A percentile compares a stretch with the other conserved stretches of the same genome.
These are phyloP conservation scores for Euphrasia confusa DNA, from an alignment of 257 asterid genomes.

Conservation along the genomic window DNA sequence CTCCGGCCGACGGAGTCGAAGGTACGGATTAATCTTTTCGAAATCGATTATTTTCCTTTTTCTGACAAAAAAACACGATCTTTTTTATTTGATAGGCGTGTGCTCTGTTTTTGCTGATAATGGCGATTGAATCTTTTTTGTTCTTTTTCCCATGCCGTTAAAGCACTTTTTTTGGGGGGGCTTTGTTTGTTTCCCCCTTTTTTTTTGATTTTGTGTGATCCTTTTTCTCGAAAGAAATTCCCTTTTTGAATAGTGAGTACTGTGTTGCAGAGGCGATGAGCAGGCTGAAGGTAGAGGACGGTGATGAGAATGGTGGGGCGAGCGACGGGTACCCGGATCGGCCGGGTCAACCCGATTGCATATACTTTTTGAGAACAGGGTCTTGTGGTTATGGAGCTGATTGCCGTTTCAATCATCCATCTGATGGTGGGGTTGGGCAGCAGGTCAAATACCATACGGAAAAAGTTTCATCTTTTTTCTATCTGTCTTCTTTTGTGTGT, in stretches of 20 bases:
- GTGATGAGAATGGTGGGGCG: constrained; percentile 36
- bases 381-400: constrained; percentile 61
- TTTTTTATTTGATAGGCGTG: constrained; percentile 24
- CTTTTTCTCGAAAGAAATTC: not conserved
- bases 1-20: constrained; percentile 36
- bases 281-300: constrained; percentile 33
- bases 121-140: constrained; percentile 15
- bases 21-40: constrained; percentile 23
- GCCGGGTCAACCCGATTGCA: constrained; percentile 72
- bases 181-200: not conserved
- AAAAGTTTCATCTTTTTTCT: not conserved
- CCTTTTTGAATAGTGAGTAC: not conserved
- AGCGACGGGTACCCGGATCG: constrained; percentile 56
- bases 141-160: not conserved
- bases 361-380: constrained; percentile 61
- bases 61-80: constrained; percentile 18
- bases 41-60: not conserved
- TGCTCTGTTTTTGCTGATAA: constrained; percentile 13
- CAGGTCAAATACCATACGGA: constrained; percentile 21
- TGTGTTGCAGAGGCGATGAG: constrained; percentile 35
- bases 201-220: not conserved
- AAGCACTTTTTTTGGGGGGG: not conserved
- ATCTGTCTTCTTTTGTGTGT: not conserved
- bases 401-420: constrained; percentile 69
- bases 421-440: constrained; percentile 34